Conservation (phyloP, 2,329 filamentous ascomycete genomes). For the Aureobasidium mangrovei region DNA sequence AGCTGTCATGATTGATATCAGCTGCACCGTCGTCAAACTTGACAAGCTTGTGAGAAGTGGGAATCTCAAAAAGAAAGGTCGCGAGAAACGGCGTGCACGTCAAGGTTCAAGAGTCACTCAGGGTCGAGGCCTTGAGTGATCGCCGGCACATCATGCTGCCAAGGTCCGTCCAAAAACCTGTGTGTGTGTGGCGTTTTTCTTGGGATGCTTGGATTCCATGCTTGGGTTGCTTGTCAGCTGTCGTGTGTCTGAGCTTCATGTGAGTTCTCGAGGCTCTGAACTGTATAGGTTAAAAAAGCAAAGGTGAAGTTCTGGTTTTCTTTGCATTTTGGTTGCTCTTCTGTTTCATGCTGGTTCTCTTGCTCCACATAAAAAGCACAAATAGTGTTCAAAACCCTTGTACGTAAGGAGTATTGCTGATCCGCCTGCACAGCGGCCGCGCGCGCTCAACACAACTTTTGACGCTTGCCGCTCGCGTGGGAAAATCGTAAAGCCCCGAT, state of each 20-base stretch:
- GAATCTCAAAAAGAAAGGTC: neutral
- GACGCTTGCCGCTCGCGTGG: neutral
- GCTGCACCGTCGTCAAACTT: too few species aligned
- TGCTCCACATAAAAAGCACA: neutral
- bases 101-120: neutral
- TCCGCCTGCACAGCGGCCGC: slow-evolving; percentile 1
- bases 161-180: neutral
- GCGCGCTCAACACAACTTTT: neutral
- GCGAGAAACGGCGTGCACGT: neutral
- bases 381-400: neutral
- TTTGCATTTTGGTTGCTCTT: neutral
- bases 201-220: slow-evolving; percentile 2
- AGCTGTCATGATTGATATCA: too few species aligned
- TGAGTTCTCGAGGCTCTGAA: neutral
- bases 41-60: too few species aligned
- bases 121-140: neutral
- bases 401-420: slow-evolving; percentile 4
- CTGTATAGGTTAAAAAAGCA: too few species aligned
- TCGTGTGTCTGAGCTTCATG: neutral
- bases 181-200: neutral
- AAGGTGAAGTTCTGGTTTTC: too few species aligned
- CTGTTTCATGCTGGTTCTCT: neutral
- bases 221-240: slow-evolving; percentile 1
- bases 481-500: neutral
- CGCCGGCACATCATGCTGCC: neutral